Evolutionary conservation across 2,329 filamentous ascomycete species (phyloP), one percentile per base, ranked within the genome.

Genomic region (Aspergillus viridinutans): DNA sequence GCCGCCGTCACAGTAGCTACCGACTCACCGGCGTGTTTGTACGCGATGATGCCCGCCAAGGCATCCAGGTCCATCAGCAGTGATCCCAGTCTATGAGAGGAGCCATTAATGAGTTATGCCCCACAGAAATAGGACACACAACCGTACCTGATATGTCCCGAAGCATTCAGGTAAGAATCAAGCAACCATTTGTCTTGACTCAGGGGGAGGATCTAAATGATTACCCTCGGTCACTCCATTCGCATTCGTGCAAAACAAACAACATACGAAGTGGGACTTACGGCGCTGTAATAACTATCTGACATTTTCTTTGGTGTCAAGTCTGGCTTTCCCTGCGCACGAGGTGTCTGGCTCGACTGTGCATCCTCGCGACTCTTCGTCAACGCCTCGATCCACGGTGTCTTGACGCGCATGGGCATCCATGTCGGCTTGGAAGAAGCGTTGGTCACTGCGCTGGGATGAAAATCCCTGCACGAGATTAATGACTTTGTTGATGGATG

Each of bases 11-110:
- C 85, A 1, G 83, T 87, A 1, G 82, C 84, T 1, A 86, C 84
- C 47, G 76, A 75, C 53, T 87, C 85, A 20, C 86, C 86, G 0
- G 85, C 87, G 64, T 89, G 86, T 60, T 88, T 89, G 72, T 91
- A 87, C 20, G 89, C 88, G 55, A 92, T 83, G 49, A 92, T 84
- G 9, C 90, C 89, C 0, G 88, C 88, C 7, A 92, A 74, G 0
- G 89, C 89, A 72, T 92, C 89, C 1, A 92, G 80, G 61, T 92
- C 89, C 88, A 92, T 92, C 59, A 92, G 84, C 17, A 92, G 76
- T 0, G 88, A 86, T 0, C 89, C 89, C 7, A 92, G 79, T 53
- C 79, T 86, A 6, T 43, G 21, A 17, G 9, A 35, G 50, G 14
- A n/a, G 32, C 6, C 1, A 3, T 54, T 49, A 64, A 59, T 47